phyloP scores from a whole-genome alignment of 2,329 filamentous ascomycete species.

The Myriosclerotinia scirpicola region DNA sequence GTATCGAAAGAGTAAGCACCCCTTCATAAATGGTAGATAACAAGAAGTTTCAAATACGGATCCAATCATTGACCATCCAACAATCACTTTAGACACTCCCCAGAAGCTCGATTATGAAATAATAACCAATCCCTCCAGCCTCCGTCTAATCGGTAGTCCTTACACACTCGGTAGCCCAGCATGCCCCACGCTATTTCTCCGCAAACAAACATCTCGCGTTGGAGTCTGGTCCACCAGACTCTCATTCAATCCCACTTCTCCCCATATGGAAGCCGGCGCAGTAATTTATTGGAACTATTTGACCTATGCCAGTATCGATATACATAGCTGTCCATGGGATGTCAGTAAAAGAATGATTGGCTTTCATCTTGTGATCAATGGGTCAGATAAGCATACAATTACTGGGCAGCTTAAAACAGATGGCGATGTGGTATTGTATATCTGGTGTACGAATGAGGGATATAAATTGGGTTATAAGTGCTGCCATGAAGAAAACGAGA shows the following conservation, averaged over 20 bases:
- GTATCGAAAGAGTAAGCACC: constrained; percentile 16
- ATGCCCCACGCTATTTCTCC: background rate
- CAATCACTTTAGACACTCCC: background rate
- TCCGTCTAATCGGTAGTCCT: constrained; percentile 3
- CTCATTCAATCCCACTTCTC: background rate
- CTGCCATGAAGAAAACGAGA: background rate
- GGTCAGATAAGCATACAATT: background rate
- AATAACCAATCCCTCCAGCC: background rate
- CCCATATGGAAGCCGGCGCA: constrained; percentile 4
- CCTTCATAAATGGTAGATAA: no score
- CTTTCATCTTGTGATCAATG: background rate
- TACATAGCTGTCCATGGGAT: background rate
- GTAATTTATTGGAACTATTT: constrained; percentile 14
- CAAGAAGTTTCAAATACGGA: no score
- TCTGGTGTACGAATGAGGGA: background rate
- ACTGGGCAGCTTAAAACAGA: background rate
- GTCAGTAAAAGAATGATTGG: background rate
- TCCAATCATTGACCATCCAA: no score
- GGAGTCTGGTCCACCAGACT: constrained; percentile 11
- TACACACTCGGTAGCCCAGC: constrained; percentile 11
- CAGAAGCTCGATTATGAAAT: background rate
- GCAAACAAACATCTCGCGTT: constrained; percentile 16
- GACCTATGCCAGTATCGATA: background rate
- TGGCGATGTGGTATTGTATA: background rate
- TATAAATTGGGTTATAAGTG: background rate